A percentile compares a stretch with the other conserved stretches of the same genome.
These are phyloP conservation scores for Entophlyctis helioformis DNA, from an alignment of 192 early-diverging fungal genomes.

Conservation along the genomic window DNA sequence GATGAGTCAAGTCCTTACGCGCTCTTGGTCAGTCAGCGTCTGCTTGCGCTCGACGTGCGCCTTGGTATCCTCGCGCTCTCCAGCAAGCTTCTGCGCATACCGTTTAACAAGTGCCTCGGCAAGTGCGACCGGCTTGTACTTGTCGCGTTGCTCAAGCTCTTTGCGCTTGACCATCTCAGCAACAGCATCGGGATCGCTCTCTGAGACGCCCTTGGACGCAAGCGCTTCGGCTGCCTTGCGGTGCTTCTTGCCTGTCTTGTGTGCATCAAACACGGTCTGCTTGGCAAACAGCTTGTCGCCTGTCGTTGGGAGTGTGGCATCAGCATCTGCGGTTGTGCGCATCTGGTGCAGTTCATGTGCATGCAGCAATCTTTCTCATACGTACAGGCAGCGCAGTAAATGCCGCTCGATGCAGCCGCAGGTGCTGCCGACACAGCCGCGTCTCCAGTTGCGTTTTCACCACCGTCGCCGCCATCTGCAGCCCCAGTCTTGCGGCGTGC, in stretches of 20 bases:
- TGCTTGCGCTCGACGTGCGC: conserved; percentile 86
- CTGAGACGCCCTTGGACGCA: conserved; percentile 12
- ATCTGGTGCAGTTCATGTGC: no score
- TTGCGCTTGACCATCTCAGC: conserved; percentile 27
- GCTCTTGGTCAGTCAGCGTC: conserved; percentile 77
- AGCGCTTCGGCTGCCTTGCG: conserved; percentile 60
- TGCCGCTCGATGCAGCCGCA: no score
- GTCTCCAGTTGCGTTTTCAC: no score
- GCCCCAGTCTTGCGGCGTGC: no score
- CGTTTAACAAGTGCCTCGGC: conserved; percentile 46
- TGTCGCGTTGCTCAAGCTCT: conserved; percentile 39
- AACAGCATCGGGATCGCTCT: conserved; percentile 4
- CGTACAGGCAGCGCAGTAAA: conserved; percentile 65
- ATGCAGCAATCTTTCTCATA: no score
- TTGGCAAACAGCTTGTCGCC: conserved; percentile 75
- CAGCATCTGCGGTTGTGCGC: no score
- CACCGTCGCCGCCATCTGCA: conserved; percentile 26
- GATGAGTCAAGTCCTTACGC: conserved; percentile 47
- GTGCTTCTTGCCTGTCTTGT: conserved; percentile 86
- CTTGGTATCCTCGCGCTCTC: conserved; percentile 63
- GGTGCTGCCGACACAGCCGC: no score
- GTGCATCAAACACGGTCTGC: conserved; percentile 69
- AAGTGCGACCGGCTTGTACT: conserved; percentile 37
- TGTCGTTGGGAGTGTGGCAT: no score
- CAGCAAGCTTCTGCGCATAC: conserved; percentile 22